Evolutionary conservation across 2,329 filamentous ascomycete genomes (phyloP).

Genomic region (Elsinoe perseae): DNA sequence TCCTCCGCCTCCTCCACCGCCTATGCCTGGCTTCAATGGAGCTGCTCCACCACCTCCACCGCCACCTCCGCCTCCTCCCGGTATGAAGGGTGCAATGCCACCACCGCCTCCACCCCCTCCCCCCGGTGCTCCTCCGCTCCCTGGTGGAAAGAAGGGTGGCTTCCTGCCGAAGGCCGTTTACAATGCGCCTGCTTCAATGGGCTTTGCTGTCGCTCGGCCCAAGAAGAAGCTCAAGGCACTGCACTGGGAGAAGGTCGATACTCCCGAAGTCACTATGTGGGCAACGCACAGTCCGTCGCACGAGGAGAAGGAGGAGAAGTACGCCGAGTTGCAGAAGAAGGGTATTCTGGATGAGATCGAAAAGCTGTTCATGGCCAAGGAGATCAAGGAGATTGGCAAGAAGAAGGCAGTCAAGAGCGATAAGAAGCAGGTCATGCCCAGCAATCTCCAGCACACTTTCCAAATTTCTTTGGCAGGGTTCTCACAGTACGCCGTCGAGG

Average conservation of each 20-base stretch:
- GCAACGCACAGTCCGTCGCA: slow-evolving; percentile 76
- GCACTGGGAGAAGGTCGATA: slow-evolving; percentile 98
- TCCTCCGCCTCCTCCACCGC: slow-evolving; percentile 34
- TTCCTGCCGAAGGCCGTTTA: slow-evolving; percentile 61
- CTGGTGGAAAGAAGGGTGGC: slow-evolving; percentile 54
- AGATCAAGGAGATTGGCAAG: slow-evolving; percentile 78
- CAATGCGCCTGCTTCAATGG: slow-evolving; percentile 50
- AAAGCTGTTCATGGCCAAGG: slow-evolving; percentile 94
- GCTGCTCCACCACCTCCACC: slow-evolving; percentile 29
- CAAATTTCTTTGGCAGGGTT: slow-evolving; percentile 93
- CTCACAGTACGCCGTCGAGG: slow-evolving; percentile 74
- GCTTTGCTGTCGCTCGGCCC: slow-evolving; percentile 72
- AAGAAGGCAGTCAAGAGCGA: slow-evolving; percentile 71
- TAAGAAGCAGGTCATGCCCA: slow-evolving; percentile 95
- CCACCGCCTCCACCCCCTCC: slow-evolving; percentile 51
- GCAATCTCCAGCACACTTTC: slow-evolving; percentile 80
- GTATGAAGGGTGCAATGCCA: slow-evolving; percentile 44
- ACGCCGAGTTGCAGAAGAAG: slow-evolving; percentile 83
- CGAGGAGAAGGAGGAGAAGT: slow-evolving; percentile 89
- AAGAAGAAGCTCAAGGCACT: slow-evolving; percentile 99
- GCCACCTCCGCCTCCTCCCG: slow-evolving; percentile 41
- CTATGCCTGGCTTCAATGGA: slow-evolving; percentile 36
- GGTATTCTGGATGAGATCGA: slow-evolving; percentile 97
- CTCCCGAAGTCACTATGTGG: slow-evolving; percentile 87
- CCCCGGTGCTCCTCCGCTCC: slow-evolving; percentile 58